Base-by-base conservation (phyloP, 495 filamentous ascomycete genomes). In the Cenococcum geophilum region DNA sequence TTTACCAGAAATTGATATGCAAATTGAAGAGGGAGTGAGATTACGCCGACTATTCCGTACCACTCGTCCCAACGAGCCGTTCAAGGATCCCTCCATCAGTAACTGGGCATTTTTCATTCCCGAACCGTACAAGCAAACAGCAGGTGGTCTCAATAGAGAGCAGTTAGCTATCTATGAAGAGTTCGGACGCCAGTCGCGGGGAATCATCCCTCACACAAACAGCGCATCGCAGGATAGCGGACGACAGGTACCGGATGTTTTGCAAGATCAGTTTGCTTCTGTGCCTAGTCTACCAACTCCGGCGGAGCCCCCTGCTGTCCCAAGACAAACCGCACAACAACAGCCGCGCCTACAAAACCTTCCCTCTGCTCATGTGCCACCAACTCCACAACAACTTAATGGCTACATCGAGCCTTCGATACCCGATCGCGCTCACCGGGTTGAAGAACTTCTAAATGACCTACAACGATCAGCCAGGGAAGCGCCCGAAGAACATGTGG, bases 101-200 rank as follows among this genome's bases (percentile, higher is more conserved):
- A 85, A 87, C 34, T 96, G 91, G 88, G 86, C 91, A 11, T 82
- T 87, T 68, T 89, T 86, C 32, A 95, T 99, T 60, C 90, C 92
- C 0, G 86, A 91, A 64, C 92, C 92, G 6, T 97, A 87, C 76
- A 88, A 91, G 60, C 82, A 93, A 67, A 82, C 83, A 48, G 82
- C 85, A 14, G 82, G 81, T 42, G 93, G 95, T 6, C 77, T 99
- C 34, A 97, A 95, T 65, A 79, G 86, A 51, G 89, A 96, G 66
- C 93, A 99, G 71, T 82, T 97, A 77, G 88, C 87, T 14, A 92
- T 99, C 47, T 99, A 97, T 65, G 89, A 95, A 62, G 91, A 96
- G 48, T 99, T 99, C 73, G 89, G 88, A 5, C 81, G 91, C 47
- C 89, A 92, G 69, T 82, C 86, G 10, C 84, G 89, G 32, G 81